Base-by-base conservation (phyloP, 2,329 filamentous ascomycete species). In the Nannizziopsis arthrosporioides region DNA sequence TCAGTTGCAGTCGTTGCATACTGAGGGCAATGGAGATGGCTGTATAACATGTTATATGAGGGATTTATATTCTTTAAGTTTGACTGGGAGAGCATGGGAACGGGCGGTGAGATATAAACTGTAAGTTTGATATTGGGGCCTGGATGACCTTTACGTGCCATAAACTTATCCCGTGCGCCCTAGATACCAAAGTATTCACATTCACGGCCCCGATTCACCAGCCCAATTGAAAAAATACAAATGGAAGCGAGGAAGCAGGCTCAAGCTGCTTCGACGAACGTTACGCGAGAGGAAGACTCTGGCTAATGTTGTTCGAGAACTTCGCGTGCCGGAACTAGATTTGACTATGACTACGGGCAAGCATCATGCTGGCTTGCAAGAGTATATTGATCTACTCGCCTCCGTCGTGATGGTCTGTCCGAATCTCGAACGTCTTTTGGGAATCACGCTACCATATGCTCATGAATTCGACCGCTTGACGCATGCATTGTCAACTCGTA, bases 401-500 rank as follows among this genome's bases (percentile, higher is more conserved):
- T 77, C 75, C 1, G 64, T 80, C 34, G 73, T 80, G 30, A 76
- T 77, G 70, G 70, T 71, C 2, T 80, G 75, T 55, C 75, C 76
- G 6, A 76, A 74, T 51, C 60, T 80, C 17, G 74, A 80, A 59
- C 68, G 69, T 19, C 60, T 80, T 6, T 58, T 71, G 30, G 77
- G 76, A 5, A 72, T 78, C 48, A 68, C 71, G 42, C 62, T 73
- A n/a, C 67, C 72, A 2, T 76, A 74, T 54, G 66, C 68, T 35
- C 73, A 76, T 49, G 65, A 72, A 31, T 77, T 74, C 52, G 73
- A 78, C 55, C 71, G 74, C 15, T 59, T 77, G 15, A 75, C 70
- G 9, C 68, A 78, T 56, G 75, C 76, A 2, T 57, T 80, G 15
- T 76, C 76, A 0, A 76, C 73, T 5, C 66, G 76, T 36, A 64